phyloP scores from a whole-genome alignment of 495 filamentous ascomycete species.

The Lasiosphaeria miniovina region DNA sequence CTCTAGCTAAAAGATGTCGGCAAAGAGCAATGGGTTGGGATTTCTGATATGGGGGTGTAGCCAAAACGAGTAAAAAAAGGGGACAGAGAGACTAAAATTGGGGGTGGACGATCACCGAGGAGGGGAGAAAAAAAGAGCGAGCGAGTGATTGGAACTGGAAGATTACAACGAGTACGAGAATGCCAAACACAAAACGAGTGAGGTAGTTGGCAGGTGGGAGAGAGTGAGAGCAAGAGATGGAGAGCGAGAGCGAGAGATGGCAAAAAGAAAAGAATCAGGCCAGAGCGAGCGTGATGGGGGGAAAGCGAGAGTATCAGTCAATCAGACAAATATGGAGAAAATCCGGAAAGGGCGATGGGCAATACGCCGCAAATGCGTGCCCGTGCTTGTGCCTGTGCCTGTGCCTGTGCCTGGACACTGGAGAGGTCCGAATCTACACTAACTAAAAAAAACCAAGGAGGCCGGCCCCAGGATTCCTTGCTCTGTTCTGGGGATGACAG shows the following conservation, averaged over 20 bases:
- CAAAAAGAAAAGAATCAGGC: too few relatives aligned
- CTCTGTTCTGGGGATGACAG: neutral
- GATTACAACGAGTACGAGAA: conserved; percentile 7
- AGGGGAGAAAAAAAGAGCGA: neutral
- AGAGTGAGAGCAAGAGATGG: neutral
- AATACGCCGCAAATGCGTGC: too few relatives aligned
- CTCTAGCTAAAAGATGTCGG: neutral
- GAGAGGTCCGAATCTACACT: neutral
- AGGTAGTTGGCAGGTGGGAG: neutral
- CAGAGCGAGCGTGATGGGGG: neutral
- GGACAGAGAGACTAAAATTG: conserved; percentile 7
- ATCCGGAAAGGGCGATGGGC: neutral
- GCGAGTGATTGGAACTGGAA: conserved; percentile 5
- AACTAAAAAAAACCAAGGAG: neutral
- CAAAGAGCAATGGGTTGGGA: conserved; percentile 5
- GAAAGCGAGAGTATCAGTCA: neutral
- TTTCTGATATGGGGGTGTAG: neutral
- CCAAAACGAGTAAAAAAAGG: neutral
- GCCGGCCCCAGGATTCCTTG: neutral
- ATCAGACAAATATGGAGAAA: neutral
- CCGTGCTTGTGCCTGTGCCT: too few relatives aligned
- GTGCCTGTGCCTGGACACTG: neutral
- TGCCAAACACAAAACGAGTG: neutral
- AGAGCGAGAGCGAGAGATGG: neutral
- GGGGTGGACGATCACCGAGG: neutral